Base-by-base conservation (phyloP, 192 early-diverging fungal genomes). In the Kickxella alabastrina region DNA sequence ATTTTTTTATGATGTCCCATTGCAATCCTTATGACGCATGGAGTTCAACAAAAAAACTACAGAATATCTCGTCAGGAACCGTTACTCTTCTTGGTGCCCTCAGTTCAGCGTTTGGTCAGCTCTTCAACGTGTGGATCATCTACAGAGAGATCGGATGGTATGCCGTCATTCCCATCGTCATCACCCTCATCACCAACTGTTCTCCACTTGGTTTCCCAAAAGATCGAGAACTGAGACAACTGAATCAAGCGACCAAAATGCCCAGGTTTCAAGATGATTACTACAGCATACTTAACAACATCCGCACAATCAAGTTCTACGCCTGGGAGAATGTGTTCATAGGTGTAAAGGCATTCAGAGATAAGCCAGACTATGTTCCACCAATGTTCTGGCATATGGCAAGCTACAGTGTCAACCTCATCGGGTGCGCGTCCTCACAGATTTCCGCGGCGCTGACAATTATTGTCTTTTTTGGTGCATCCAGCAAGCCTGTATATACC, bases 291-390 rank as follows among this genome's bases (percentile, higher is more conserved):
- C 24, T 85, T 8, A 57, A 69, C n/a, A 68, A 80, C 6, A 80
- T 85, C 19, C 77, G 78, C 17, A 70, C 79, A 12, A 80, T 88
- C 57, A 88, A 86, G 57, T 81, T 81, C 40, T 86, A 83, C 44
- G 81, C 80, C 12, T 86, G 80, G 80, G 78, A 79, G 41, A 40
- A 68, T 1, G 72, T 51, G 12, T 61, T 63, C 17, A 57, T 23
- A 28, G 43, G 22, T 21, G 41, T 40, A 3, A 39, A 13, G 4
- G 10, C 4, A 14, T 12, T 37, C 2, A 13, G 45, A n/a, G 62
- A 73, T 15, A 25, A 41, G 10, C 41, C 48, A 17, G 24, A 39
- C 1, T 37, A 45, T 34, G 35, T 46, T 8, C 50, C 74, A 8
- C 65, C 68, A 0, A n/a, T 52, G 18, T 26, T 72, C 9, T 61